Evolutionary conservation across 192 early-diverging fungal genomes (phyloP).

Genomic region (Backusella psychrophila): DNA sequence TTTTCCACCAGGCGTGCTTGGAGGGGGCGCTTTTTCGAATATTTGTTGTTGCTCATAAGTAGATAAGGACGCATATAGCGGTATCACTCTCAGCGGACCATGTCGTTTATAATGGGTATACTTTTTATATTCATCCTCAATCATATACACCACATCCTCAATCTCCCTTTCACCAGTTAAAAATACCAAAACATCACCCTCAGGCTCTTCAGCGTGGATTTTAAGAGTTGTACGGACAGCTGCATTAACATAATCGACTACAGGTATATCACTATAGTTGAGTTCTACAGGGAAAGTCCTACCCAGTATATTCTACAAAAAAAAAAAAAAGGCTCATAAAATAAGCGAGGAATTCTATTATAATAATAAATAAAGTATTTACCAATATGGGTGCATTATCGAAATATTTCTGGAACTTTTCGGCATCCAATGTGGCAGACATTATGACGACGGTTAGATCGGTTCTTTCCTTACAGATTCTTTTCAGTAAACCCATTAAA

Average conservation of each 20-base stretch:
- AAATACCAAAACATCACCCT: slow-evolving; percentile 98
- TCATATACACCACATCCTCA: slow-evolving; percentile 87
- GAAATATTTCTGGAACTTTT: slow-evolving; percentile 99
- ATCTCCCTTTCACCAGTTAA: slow-evolving; percentile 99
- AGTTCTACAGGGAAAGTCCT: slow-evolving; percentile 98
- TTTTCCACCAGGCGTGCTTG: slow-evolving; percentile 70
- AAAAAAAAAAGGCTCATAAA: neutral
- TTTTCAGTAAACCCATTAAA: slow-evolving; percentile 96
- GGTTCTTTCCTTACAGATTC: slow-evolving; percentile 65
- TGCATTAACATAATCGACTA: slow-evolving; percentile 95
- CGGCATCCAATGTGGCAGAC: slow-evolving; percentile 97
- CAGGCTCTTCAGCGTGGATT: slow-evolving; percentile 89
- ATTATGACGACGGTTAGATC: slow-evolving; percentile 96
- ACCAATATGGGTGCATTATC: slow-evolving; percentile 89
- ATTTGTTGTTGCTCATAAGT: slow-evolving; percentile 89
- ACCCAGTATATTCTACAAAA: slow-evolving; percentile 73
- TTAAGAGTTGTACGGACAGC: slow-evolving; percentile 92
- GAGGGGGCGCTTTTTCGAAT: slow-evolving; percentile 86
- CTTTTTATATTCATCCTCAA: slow-evolving; percentile 73
- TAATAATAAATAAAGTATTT: slow-evolving; percentile 22
- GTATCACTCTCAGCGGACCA: slow-evolving; percentile 82
- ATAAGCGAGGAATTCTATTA: neutral
- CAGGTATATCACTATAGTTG: slow-evolving; percentile 93
- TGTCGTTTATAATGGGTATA: slow-evolving; percentile 52
- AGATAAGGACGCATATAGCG: slow-evolving; percentile 91